Conservation (phyloP, 2,329 filamentous ascomycete genomes). For the Aureobasidium sp. region DNA sequence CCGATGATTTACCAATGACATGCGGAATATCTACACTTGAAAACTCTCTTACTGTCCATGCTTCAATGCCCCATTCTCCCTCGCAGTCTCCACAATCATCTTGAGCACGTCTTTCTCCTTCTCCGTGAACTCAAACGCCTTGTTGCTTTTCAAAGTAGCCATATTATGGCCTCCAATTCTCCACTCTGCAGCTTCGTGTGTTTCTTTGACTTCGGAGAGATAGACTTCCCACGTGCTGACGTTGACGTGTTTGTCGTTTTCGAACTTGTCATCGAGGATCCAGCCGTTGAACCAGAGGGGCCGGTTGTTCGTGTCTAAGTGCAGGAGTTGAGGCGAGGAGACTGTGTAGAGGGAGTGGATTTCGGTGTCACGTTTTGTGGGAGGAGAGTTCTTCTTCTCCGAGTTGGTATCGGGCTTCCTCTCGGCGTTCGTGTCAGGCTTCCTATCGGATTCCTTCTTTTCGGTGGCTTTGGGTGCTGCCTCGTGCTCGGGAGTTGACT, state of each 20-base stretch:
- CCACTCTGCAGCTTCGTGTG: constrained; percentile 35
- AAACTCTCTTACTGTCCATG: neutral
- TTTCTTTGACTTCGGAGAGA: constrained; percentile 35
- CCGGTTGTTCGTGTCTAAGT: constrained; percentile 44
- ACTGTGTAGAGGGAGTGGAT: constrained; percentile 33
- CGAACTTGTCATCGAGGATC: constrained; percentile 46
- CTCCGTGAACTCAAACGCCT: constrained; percentile 30
- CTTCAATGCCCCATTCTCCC: constrained; percentile 22
- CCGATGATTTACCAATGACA: no score
- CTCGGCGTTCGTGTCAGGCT: no score
- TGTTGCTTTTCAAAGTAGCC: constrained; percentile 38
- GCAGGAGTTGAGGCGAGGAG: constrained; percentile 52
- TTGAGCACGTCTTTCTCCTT: constrained; percentile 32
- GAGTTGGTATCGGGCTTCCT: no score
- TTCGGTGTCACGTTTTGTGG: neutral
- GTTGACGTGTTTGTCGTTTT: constrained; percentile 39
- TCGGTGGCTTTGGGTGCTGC: neutral
- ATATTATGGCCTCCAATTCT: constrained; percentile 39
- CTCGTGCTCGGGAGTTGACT: neutral
- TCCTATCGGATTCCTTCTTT: no score
- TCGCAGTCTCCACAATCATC: constrained; percentile 35
- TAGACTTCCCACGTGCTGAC: constrained; percentile 43
- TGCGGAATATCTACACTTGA: no score
- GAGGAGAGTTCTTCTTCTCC: neutral
- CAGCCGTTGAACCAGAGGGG: constrained; percentile 57